Evolutionary conservation across 2,329 filamentous ascomycete species (phyloP), one percentile per base, ranked within the genome.

Genomic region (Alternaria burnsii): DNA sequence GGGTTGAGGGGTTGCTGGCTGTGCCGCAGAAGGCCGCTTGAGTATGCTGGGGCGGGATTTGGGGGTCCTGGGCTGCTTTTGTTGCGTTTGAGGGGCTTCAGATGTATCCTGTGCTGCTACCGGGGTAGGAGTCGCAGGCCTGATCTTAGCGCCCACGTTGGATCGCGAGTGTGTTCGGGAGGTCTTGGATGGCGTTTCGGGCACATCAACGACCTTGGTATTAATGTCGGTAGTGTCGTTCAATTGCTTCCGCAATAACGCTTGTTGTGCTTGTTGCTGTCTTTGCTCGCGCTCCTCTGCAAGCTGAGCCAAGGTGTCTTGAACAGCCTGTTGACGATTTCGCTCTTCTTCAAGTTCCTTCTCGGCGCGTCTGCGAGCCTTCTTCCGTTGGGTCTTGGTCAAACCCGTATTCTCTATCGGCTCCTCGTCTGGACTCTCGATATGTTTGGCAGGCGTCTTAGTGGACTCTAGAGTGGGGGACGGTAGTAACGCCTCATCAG

Each of bases 401-500:
- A 71, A 56, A 10, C 61, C 55, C 24, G 46, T 38, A 7, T 28
- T 43, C 12, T 46, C 48, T 42, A 18, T 48, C 41, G 9, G 18
- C 43, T 60, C 53, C 8, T 48, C 53, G 22, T 38, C 60, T 46
- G 36, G n/a, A n/a, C 9, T 22, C 11, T 53, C 46, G 8, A 40
- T 41, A 24, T 57, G 55, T 10, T 54, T 43, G 22, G 6, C 40
- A 12, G 38, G 26, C 14, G 60, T 26, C 32, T 48, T 52, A 20
- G 40, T 41, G 11, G 55, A 32, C 28, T 42, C 40, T 22, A 65
- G 40, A 11, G 57, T 24, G 8, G 69, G 68, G 8, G 69, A 68
- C 1, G 69, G 68, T 41, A 67, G 32, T 8, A 76, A 69, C 36
- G 78, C 79, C n/a, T 82, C 81, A 59, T 83, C 81, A 10, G 80